phyloP scores from a whole-genome alignment of 192 early-diverging fungal species.

The Coemansia sp. region DNA sequence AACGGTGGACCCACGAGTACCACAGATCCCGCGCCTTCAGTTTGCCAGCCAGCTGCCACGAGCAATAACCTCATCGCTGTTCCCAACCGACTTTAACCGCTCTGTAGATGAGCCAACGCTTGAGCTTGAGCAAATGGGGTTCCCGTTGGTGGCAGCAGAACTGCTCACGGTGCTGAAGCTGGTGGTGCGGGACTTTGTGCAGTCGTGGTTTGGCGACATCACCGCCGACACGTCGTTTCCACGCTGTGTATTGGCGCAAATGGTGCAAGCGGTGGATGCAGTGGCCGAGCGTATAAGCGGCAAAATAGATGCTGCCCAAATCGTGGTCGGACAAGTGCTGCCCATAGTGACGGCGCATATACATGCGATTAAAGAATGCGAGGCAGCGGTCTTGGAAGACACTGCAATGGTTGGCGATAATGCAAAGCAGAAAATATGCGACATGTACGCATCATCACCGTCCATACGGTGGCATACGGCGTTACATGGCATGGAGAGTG shows the following conservation, averaged over 20 bases:
- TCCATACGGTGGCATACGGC: constrained; percentile 31
- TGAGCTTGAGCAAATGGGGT: constrained; percentile 1
- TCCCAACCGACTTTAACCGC: constrained; percentile 17
- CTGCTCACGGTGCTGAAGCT: constrained; percentile 15
- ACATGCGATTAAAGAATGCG: constrained; percentile 54
- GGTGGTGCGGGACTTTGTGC: constrained; percentile 54
- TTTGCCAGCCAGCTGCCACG: constrained; percentile 16
- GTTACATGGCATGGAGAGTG: not conserved
- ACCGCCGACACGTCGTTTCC: constrained; percentile 50
- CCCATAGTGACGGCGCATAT: constrained; percentile 75
- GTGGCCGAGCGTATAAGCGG: constrained; percentile 25
- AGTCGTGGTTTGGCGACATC: constrained; percentile 49
- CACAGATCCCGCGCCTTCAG: constrained; percentile 25
- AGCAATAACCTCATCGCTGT: constrained; percentile 6
- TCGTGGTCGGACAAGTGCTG: constrained; percentile 63
- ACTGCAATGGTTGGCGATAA: not conserved
- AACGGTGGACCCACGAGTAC: constrained; percentile 28
- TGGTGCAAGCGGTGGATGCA: constrained; percentile 27
- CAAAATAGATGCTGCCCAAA: constrained; percentile 59
- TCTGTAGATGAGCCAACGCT: not conserved
- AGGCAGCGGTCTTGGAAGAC: constrained; percentile 34
- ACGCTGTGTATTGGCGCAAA: constrained; percentile 28
- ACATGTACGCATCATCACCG: constrained; percentile 15
- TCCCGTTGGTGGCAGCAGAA: constrained; percentile 6
- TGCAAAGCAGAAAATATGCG: not conserved